Evolutionary conservation across 2,329 filamentous ascomycete genomes (phyloP), one percentile per base, ranked within the genome.

Genomic region (Fusarium newnesense): DNA sequence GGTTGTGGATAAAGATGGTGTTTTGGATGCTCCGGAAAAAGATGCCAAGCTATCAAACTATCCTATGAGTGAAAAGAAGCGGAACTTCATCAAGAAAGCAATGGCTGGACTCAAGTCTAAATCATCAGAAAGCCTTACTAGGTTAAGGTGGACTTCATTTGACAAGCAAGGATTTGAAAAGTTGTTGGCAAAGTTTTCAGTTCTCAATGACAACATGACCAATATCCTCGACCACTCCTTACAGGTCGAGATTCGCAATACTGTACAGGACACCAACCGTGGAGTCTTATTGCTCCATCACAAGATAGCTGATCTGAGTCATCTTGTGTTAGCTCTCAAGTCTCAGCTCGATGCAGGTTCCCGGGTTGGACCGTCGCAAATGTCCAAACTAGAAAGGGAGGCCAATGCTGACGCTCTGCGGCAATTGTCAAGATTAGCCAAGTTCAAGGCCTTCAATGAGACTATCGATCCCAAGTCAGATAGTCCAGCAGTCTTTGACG

Each of bases 371-470:
- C 54, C 75, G 15, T 80, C 80, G 9, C 78, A 78, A 19, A 78
- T 82, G 75, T 81, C 82, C 4, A 78, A 77, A 28, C 61, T 76
- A 2, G 81, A 84, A 63, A 78, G 80, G 44, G 80, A 81, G 24
- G 81, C 81, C 49, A 84, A 85, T 44, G 81, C 81, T 19, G 80
- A 83, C 28, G 82, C 81, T 2, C 77, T 86, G 11, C 79, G 80
- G 53, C 81, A 85, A 34, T 75, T 87, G 5, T 80, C 83, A 5
- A 82, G 84, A 63, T 75, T 87, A 12, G 85, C 85, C 73, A 86
- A 85, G 69, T 87, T 87, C 80, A 87, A 87, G 70, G 85, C 85
- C 5, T 87, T 87, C 73, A 87, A 86, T 47, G 82, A 85, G 72
- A 83, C 83, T 5, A 83, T 87, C 39, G 84, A 86, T 44, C 78